phyloP scores from a whole-genome alignment of 2,329 filamentous ascomycete genomes.

The Xylaria multiplex region DNA sequence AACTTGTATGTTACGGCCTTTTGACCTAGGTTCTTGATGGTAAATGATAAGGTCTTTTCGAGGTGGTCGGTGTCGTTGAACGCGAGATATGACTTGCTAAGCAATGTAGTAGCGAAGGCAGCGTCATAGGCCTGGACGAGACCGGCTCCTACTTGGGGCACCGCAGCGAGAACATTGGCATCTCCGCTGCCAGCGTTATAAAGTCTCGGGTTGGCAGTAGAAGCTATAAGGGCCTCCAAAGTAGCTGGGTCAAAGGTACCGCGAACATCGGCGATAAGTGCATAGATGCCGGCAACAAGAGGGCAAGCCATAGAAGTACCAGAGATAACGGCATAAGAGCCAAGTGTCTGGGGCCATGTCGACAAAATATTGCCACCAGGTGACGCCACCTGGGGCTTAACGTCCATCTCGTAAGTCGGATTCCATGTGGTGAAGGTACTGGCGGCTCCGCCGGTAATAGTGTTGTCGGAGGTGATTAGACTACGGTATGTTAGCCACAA shows the following conservation, averaged over 20 bases:
- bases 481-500: conserved; percentile 43
- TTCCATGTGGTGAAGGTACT: conserved; percentile 68
- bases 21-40: conserved; percentile 63
- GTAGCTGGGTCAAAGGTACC: conserved; percentile 61
- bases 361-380: conserved; percentile 68
- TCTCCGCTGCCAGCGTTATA: conserved; percentile 47
- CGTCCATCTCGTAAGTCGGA: conserved; percentile 66
- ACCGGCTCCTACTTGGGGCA: conserved; percentile 69
- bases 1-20: conserved; percentile 63
- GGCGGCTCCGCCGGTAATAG: conserved; percentile 60
- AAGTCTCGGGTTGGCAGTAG: conserved; percentile 39
- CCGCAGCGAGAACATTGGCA: conserved; percentile 58
- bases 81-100: conserved; percentile 66
- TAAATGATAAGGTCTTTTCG: conserved; percentile 59
- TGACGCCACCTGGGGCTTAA: conserved; percentile 66
- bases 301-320: conserved; percentile 72
- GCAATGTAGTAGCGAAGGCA: conserved; percentile 62
- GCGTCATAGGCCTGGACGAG: conserved; percentile 69
- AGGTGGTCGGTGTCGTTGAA: conserved; percentile 74
- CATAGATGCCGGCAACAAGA: conserved; percentile 63
- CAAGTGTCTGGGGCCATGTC: conserved; percentile 61
- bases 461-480: conserved; percentile 53
- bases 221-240: conserved; percentile 54
- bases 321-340: conserved; percentile 62
- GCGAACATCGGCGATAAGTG: conserved; percentile 62